Conservation (phyloP, 805 yeast genomes). For the Metschnikowia proteae region DNA sequence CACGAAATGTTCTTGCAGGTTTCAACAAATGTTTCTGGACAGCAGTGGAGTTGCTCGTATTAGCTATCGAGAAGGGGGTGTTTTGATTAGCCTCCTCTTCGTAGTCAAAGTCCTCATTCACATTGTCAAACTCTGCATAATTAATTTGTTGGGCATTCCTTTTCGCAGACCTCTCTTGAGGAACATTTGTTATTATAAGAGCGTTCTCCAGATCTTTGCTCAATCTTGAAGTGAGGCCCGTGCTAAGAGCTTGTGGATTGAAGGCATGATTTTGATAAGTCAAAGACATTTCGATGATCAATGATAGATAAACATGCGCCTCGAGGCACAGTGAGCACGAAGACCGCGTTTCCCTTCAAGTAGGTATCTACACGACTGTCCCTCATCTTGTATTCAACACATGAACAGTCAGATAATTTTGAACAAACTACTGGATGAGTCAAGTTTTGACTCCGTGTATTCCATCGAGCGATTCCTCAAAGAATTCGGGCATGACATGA, state of each 20-base stretch:
- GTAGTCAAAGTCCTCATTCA: slow-evolving; percentile 45
- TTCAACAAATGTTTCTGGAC: slow-evolving; percentile 28
- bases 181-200: slow-evolving; percentile 60
- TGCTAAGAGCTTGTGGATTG: slow-evolving; percentile 75
- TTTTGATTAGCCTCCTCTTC: slow-evolving; percentile 24
- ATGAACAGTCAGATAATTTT: slow-evolving; percentile 1
- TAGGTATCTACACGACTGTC: slow-evolving; percentile 7
- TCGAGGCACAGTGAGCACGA: neutral
- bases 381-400: neutral
- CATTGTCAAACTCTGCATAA: slow-evolving; percentile 76
- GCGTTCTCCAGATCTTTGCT: slow-evolving; percentile 67
- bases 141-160: slow-evolving; percentile 67
- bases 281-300: slow-evolving; percentile 11
- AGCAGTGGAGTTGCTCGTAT: slow-evolving; percentile 33
- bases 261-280: slow-evolving; percentile 19
- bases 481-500: neutral
- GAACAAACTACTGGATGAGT: slow-evolving; percentile 1
- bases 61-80: slow-evolving; percentile 16
- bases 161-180: slow-evolving; percentile 74
- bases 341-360: neutral
- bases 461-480: neutral
- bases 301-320: neutral
- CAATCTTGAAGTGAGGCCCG: slow-evolving; percentile 69
- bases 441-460: neutral
- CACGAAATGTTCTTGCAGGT: slow-evolving; percentile 16